Conservation (phyloP, 257 asterid genomes). For the Echium plantagineum region DNA sequence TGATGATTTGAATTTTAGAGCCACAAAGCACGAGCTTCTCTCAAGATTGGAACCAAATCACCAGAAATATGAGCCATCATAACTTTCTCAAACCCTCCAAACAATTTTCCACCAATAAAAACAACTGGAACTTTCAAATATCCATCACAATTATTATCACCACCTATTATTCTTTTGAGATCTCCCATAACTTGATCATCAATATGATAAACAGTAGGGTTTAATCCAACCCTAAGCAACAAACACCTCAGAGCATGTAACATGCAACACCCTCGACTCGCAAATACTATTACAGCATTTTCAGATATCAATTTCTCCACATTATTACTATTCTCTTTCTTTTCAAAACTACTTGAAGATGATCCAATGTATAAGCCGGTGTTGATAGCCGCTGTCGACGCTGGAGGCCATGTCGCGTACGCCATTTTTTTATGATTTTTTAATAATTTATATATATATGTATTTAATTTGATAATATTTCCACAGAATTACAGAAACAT, state of each 20-base stretch:
- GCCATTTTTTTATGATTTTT: too few relatives aligned
- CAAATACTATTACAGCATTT: conserved; percentile 57
- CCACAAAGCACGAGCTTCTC: conserved; percentile 70
- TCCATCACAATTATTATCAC: not conserved
- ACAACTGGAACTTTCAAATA: conserved; percentile 47
- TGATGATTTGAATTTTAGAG: conserved; percentile 41
- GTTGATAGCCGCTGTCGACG: too few relatives aligned
- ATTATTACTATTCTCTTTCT: too few relatives aligned
- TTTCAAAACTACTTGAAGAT: too few relatives aligned
- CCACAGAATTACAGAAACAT: too few relatives aligned
- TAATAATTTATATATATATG: too few relatives aligned
- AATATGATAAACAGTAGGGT: conserved; percentile 40
- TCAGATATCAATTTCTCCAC: conserved; percentile 34
- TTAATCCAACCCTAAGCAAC: conserved; percentile 60
- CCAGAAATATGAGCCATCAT: conserved; percentile 77
- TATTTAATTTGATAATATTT: too few relatives aligned
- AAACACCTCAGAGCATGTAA: conserved; percentile 61
- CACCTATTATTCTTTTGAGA: conserved; percentile 12
- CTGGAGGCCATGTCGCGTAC: too few relatives aligned
- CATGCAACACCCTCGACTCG: conserved; percentile 70
- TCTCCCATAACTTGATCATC: conserved; percentile 31
- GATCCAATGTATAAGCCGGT: too few relatives aligned
- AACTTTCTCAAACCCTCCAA: conserved; percentile 72
- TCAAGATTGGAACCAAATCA: conserved; percentile 61
- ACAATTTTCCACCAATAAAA: conserved; percentile 65